Conservation (phyloP, 805 yeast species). For the Cyberlindnera japonica region DNA sequence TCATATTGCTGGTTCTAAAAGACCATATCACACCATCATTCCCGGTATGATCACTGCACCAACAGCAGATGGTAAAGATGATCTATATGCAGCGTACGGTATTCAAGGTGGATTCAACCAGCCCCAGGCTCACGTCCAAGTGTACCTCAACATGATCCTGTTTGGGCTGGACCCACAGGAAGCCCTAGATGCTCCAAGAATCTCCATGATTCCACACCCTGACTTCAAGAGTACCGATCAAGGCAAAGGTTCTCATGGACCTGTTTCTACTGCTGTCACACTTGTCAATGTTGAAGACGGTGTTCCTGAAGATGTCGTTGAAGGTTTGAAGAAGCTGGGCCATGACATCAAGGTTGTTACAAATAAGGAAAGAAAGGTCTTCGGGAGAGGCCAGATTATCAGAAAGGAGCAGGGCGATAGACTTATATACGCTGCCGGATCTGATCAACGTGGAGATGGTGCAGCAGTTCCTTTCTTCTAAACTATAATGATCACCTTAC, state of each 20-base stretch:
- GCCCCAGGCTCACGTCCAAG: slow-evolving; percentile 83
- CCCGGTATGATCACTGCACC: slow-evolving; percentile 71
- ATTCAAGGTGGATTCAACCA: slow-evolving; percentile 88
- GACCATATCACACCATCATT: slow-evolving; percentile 80
- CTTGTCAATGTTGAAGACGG: slow-evolving; percentile 65
- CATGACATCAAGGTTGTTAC: slow-evolving; percentile 46
- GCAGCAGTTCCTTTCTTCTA: slow-evolving; percentile 44
- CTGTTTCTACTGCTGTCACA: slow-evolving; percentile 56
- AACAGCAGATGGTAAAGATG: slow-evolving; percentile 31
- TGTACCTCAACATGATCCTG: slow-evolving; percentile 57
- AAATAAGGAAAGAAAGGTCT: slow-evolving; percentile 41
- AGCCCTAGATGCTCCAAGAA: slow-evolving; percentile 71
- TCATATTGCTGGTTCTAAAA: slow-evolving; percentile 61
- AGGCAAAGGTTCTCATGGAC: slow-evolving; percentile 63
- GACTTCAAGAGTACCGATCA: slow-evolving; percentile 39
- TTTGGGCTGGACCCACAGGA: slow-evolving; percentile 69
- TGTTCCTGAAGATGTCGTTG: slow-evolving; percentile 42
- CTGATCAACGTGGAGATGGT: slow-evolving; percentile 85
- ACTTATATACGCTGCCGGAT: slow-evolving; percentile 62
- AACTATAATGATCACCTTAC: too few relatives aligned
- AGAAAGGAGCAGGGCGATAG: slow-evolving; percentile 41
- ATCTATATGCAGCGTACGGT: slow-evolving; percentile 69
- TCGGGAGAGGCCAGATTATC: slow-evolving; percentile 76
- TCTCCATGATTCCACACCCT: slow-evolving; percentile 57
- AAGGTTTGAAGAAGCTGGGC: slow-evolving; percentile 47